Conservation (phyloP, 148 eudicot genomes). For the Persicaria tinctoria region DNA sequence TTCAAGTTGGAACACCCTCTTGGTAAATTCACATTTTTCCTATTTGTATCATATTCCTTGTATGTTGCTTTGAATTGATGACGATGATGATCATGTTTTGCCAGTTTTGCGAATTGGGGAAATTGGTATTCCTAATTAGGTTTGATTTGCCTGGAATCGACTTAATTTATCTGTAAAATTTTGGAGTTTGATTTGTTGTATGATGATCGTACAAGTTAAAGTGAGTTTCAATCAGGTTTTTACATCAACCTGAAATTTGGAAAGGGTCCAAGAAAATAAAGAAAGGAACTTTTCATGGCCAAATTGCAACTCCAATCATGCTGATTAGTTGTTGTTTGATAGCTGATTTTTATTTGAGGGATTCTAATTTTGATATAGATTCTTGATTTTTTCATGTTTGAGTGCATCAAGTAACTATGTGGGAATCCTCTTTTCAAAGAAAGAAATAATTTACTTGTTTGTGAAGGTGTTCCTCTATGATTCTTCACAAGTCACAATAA, state of each 20-base stretch:
- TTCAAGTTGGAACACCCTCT: slow-evolving; percentile 35
- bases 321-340: neutral
- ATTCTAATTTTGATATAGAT: neutral
- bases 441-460: neutral
- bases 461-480: neutral
- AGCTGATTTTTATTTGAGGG: neutral
- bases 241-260: neutral
- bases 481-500: neutral
- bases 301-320: neutral
- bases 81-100: slow-evolving; percentile 3
- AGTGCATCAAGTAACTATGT: neutral
- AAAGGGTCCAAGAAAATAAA: neutral
- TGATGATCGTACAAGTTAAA: neutral
- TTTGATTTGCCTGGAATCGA: slow-evolving; percentile 1
- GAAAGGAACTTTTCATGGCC: neutral
- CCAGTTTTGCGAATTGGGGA: slow-evolving; percentile 11
- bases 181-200: neutral
- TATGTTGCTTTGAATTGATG: slow-evolving; percentile 9
- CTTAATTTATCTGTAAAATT: neutral
- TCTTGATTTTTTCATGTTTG: neutral
- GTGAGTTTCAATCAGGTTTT: neutral
- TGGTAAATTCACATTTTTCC: slow-evolving; percentile 19
- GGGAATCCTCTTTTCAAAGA: neutral
- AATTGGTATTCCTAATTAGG: neutral
- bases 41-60: neutral